Evolutionary conservation across 2,329 filamentous ascomycete species (phyloP), one percentile per base, ranked within the genome.

Genomic region (Thelonectria rubi): DNA sequence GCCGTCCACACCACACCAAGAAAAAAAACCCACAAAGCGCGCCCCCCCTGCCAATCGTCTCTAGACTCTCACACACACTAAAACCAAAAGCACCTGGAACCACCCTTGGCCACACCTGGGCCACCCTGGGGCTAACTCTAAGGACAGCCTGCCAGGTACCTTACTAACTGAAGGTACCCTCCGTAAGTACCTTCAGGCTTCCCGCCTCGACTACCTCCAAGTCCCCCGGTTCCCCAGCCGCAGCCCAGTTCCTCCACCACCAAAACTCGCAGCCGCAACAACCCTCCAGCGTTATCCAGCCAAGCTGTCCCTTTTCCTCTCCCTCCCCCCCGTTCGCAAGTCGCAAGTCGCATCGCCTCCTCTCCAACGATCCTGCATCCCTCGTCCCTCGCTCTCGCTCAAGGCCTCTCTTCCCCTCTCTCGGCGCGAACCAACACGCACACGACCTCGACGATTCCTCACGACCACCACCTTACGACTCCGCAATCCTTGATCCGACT

Each of bases 291-390:
- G 20, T 50, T 49, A 67, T 61, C 57, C 69, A 69, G 69, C 67
- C 69, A 71, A 71, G 65, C 62, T 71, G 69, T 71, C 69, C 69
- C 69, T 68, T 70, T 64, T 55, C 40, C 55, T 47, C 60, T 58
- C 34, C 34, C 26, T 9, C 26, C 26, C 34, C 34, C 34, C 11
- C 12, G 11, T 37, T 37, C 34, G 34, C 34, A 37, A 37, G 26
- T 30, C 26, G 26, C 26, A 5, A 30, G 26, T 47, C 65, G 58
- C 65, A 59, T 61, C 59, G 65, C 69, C 68, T 66, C 62, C 65
- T 60, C 59, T 46, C 57, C 53, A 64, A 60, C 46, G 46, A 50
- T 39, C 48, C 20, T 63, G 59, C 58, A 60, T 55, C 62, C 66
- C 54, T 47, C 45, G 21, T 26, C n/a, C 43, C 26, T 46, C n/a